Evolutionary conservation across 371 early-diverging fungal species (phyloP), one percentile per base, ranked within the genome.

Genomic region (Mucor lusitanicus): DNA sequence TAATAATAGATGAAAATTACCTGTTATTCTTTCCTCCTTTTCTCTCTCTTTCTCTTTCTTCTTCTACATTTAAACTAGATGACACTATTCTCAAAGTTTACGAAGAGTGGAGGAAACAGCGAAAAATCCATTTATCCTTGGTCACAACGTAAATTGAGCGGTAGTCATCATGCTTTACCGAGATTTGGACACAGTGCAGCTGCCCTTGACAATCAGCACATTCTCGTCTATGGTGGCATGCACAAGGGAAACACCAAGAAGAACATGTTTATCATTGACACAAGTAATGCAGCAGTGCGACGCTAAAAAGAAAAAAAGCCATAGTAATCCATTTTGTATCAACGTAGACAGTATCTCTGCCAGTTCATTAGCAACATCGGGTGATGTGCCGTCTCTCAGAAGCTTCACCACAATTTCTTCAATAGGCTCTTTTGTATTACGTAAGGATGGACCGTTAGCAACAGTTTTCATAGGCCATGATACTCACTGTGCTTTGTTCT

Each of bases 131-230:
- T 68, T 17, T 70, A 73, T 59, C 76, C 76, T 46, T 76, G 76
- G 76, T 73, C 73, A 30, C 73, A 70, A n/a, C 67, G 66, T 17
- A 72, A 68, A 68, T 25, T 73, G 13, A 59, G 37, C 53, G 70
- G 73, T 15, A 73, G 60, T 25, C 33, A 40, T 40, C 54, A 64
- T 62, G 70, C 65, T 4, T 44, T 83, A 46, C 78, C 88, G 32
- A 78, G 88, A 19, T 75, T 80, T 59, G 85, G 84, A 5, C 88
- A 87, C 69, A 70, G 81, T 19, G 79, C 85, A 6, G 74, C 80
- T 6, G 66, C 71, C 21, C 75, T 82, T 11, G 77, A 83, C 19
- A 79, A 79, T 17, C 69, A 72, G 17, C 79, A 81, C 32, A 75
- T 87, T 57, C 75, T 78, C 54, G 46, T 84, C 37, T 85, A 76